Percentiles rank a stretch among this genome's conserved stretches.
Conservation (phyloP, 768 basidiomycete species). For the Glaciozyma antarctica region DNA sequence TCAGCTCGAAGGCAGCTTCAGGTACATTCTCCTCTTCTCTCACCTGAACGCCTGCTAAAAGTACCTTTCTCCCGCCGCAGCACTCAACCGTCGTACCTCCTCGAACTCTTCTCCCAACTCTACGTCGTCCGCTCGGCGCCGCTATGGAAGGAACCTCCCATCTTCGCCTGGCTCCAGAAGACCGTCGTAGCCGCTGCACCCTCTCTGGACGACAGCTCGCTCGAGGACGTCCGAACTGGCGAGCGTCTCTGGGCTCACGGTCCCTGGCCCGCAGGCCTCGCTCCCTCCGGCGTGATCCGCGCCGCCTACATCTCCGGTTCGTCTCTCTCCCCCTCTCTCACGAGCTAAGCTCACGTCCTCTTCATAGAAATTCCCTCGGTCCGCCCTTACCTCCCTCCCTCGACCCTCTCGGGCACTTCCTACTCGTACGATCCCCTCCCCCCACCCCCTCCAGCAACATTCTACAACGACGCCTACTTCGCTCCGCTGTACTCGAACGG, state of each 20-base stretch:
- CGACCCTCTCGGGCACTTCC: constrained; percentile 44
- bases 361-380: constrained; percentile 20
- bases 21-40: not conserved
- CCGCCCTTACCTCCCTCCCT: constrained; percentile 26
- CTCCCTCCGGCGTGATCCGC: constrained; percentile 26
- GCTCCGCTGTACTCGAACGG: constrained; percentile 28
- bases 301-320: constrained; percentile 28
- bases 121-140: constrained; percentile 68
- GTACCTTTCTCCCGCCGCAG: not conserved
- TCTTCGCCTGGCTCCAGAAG: constrained; percentile 59
- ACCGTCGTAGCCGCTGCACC: constrained; percentile 47
- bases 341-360: not conserved
- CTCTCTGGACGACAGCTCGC: constrained; percentile 23
- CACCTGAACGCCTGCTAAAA: not conserved
- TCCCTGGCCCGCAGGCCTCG: constrained; percentile 12
- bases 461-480: constrained; percentile 71
- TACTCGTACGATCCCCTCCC: constrained; percentile 82
- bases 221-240: constrained; percentile 12
- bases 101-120: constrained; percentile 77
- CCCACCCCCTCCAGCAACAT: constrained; percentile 51
- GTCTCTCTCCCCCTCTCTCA: not conserved
- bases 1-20: constrained; percentile 21
- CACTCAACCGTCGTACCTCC: constrained; percentile 30
- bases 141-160: constrained; percentile 68
- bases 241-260: constrained; percentile 13